Evolutionary conservation across 352 stramenopile species (phyloP).

Genomic region (Phytophthora colocasiae): DNA sequence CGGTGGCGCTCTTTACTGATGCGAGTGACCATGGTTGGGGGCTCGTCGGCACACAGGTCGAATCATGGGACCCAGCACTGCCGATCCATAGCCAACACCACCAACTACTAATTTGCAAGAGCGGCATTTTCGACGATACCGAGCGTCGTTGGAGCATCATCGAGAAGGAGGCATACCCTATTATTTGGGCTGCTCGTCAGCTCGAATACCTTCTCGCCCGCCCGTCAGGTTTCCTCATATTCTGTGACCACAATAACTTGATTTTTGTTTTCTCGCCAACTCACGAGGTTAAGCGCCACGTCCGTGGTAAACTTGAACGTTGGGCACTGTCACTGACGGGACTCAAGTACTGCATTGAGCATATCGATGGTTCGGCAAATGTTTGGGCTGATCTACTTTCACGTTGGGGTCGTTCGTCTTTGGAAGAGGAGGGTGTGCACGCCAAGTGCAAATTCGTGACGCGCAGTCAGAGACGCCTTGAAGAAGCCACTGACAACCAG

Average conservation of each 20-base stretch:
- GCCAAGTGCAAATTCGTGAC: neutral
- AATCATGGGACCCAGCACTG: neutral
- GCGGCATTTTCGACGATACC: conserved; percentile 10
- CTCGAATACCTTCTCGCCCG: neutral
- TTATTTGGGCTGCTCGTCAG: neutral
- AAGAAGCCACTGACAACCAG: neutral
- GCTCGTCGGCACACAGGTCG: conserved; percentile 13
- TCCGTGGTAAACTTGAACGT: neutral
- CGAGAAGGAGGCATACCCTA: conserved; percentile 24
- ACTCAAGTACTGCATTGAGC: neutral
- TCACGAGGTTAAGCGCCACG: neutral
- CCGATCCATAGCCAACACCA: conserved; percentile 3
- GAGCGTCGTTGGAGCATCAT: conserved; percentile 21
- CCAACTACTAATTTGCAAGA: conserved; percentile 15
- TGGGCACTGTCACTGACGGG: neutral
- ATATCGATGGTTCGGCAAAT: neutral
- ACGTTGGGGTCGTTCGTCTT: neutral
- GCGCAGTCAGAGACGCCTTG: neutral
- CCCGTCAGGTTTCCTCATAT: neutral
- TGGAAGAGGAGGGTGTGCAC: neutral
- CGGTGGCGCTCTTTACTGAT: conserved; percentile 3
- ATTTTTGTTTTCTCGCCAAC: neutral
- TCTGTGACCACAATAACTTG: neutral
- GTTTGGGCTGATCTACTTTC: neutral
- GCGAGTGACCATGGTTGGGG: conserved; percentile 8